phyloP scores from a whole-genome alignment of 2,329 filamentous ascomycete species.

The Davidsoniella eucalypti region DNA sequence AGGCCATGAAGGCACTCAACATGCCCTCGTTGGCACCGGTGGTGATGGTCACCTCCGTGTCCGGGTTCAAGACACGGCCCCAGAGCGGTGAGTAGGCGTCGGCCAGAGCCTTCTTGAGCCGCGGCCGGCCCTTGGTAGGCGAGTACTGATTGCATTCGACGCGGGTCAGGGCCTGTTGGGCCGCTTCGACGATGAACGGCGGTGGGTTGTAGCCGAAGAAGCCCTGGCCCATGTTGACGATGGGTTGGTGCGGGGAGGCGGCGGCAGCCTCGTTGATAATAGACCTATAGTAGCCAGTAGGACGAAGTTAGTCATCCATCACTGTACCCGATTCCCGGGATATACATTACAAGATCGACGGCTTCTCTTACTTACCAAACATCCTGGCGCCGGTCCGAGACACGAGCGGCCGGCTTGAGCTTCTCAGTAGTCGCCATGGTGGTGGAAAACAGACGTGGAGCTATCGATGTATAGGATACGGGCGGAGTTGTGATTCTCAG shows the following conservation, averaged over 20 bases:
- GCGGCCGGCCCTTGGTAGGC: slow-evolving; percentile 80
- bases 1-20: slow-evolving; percentile 95
- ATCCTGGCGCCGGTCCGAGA: slow-evolving; percentile 33
- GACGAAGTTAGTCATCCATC: background rate
- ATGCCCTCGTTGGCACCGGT: slow-evolving; percentile 84
- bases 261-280: slow-evolving; percentile 51
- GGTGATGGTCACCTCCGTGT: slow-evolving; percentile 88
- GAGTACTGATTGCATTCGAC: slow-evolving; percentile 99
- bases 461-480: background rate
- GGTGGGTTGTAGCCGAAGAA: slow-evolving; percentile 94
- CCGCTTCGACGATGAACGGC: slow-evolving; percentile 75
- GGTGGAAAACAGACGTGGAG: background rate
- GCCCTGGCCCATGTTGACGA: slow-evolving; percentile 49
- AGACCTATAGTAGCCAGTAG: slow-evolving; percentile 27
- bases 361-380: slow-evolving; percentile 28
- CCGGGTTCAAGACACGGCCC: slow-evolving; percentile 64
- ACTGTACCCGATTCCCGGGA: background rate
- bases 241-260: slow-evolving; percentile 44
- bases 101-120: slow-evolving; percentile 82
- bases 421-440: slow-evolving; percentile 24
- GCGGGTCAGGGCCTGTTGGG: slow-evolving; percentile 71
- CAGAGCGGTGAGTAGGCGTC: slow-evolving; percentile 85
- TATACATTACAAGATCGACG: background rate
- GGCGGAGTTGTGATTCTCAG: too few species aligned
- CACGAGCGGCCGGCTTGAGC: slow-evolving; percentile 33